Percentiles rank a stretch among this genome's conserved stretches.
Evolutionary conservation across 2,329 filamentous ascomycete species (phyloP).

Genomic region (Metarhizium rileyi): DNA sequence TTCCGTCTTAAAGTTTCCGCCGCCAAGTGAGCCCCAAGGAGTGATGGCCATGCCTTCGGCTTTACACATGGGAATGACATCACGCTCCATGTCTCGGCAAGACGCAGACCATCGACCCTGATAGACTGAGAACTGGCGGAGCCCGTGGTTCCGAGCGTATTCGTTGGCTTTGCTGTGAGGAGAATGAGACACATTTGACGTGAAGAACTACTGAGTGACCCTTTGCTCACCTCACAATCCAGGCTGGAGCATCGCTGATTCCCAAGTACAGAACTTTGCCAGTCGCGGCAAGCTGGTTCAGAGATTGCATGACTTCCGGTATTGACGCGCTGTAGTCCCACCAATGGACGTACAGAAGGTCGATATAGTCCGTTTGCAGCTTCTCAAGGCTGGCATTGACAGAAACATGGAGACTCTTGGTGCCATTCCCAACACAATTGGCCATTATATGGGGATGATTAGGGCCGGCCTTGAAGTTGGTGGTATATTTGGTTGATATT

Average conservation of each 20-base stretch:
- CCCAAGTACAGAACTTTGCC: constrained; percentile 60
- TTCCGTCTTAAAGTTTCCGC: constrained; percentile 35
- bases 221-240: constrained; percentile 42
- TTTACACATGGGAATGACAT: constrained; percentile 34
- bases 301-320: constrained; percentile 57
- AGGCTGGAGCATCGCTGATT: constrained; percentile 59
- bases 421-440: constrained; percentile 49
- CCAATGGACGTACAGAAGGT: constrained; percentile 55
- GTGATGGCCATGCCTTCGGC: constrained; percentile 40
- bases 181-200: neutral
- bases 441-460: constrained; percentile 33
- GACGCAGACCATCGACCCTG: constrained; percentile 32
- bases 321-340: constrained; percentile 62
- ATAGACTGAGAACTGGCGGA: constrained; percentile 54
- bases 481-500: constrained; percentile 60
- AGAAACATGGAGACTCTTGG: constrained; percentile 49
- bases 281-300: constrained; percentile 48
- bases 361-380: constrained; percentile 59
- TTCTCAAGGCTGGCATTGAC: constrained; percentile 48
- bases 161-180: constrained; percentile 47
- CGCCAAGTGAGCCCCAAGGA: constrained; percentile 49
- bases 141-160: constrained; percentile 60
- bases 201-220: neutral
- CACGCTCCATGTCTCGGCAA: constrained; percentile 30
- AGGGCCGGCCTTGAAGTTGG: constrained; percentile 39